These are phyloP conservation scores for Lablab purpureus DNA, from an alignment of 306 rosid species.

Conservation along the genomic window DNA sequence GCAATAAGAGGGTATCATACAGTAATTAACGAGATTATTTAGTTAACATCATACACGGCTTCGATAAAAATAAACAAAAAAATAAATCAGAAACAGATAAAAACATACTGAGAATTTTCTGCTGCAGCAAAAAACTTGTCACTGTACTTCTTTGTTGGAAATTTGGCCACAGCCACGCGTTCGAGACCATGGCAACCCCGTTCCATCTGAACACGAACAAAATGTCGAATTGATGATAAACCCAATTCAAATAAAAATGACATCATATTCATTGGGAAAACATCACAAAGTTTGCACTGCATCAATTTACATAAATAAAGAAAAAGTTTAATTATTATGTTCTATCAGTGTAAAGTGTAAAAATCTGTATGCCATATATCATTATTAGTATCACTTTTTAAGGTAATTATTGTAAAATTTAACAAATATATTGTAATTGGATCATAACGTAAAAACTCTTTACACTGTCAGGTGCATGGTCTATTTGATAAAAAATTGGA, in stretches of 20 bases:
- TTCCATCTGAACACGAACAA: slow-evolving; percentile 71
- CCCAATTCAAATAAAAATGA: slow-evolving; percentile 38
- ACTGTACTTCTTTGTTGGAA: slow-evolving; percentile 84
- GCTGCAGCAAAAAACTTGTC: slow-evolving; percentile 75
- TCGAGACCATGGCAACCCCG: slow-evolving; percentile 83
- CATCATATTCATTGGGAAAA: slow-evolving; percentile 31
- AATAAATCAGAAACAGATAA: slow-evolving; percentile 2
- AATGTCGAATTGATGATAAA: slow-evolving; percentile 38
- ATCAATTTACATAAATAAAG: background rate
- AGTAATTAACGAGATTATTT: background rate
- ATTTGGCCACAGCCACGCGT: slow-evolving; percentile 65
- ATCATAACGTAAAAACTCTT: background rate
- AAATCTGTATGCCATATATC: background rate
- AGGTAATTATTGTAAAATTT: background rate
- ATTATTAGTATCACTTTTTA: background rate
- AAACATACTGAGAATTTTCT: slow-evolving; percentile 88
- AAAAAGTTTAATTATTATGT: background rate
- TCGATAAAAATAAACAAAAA: background rate
- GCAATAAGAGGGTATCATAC: slow-evolving; percentile 26
- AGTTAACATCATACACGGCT: background rate
- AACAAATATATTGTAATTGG: background rate
- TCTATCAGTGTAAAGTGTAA: background rate
- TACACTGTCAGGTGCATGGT: background rate
- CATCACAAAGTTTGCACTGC: background rate
- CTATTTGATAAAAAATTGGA: background rate